Conservation (phyloP, 2,329 filamentous ascomycete species). For the Allantophomopsis lycopodina region DNA sequence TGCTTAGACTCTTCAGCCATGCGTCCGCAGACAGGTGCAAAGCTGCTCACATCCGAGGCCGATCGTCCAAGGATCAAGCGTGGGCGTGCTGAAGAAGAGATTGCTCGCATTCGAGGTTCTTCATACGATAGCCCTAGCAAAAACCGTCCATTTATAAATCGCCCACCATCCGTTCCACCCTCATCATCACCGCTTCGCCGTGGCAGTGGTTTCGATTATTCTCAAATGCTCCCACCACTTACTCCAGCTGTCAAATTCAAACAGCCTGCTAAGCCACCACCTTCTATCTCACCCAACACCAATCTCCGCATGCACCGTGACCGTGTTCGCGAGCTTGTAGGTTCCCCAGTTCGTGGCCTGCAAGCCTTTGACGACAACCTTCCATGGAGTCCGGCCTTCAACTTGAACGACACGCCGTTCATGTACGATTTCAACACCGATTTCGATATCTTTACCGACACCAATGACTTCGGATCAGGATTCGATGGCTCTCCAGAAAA, state of each 20-base stretch:
- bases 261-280: conserved; percentile 36
- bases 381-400: conserved; percentile 55
- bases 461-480: conserved; percentile 26
- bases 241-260: conserved; percentile 79
- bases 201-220: conserved; percentile 26
- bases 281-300: conserved; percentile 84
- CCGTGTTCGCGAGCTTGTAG: conserved; percentile 66
- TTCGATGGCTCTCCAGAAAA: conserved; percentile 54
- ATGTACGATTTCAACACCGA: conserved; percentile 35
- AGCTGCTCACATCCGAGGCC: conserved; percentile 63
- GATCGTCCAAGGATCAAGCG: conserved; percentile 73
- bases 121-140: conserved; percentile 87
- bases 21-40: conserved; percentile 50
- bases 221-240: conserved; percentile 58
- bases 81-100: conserved; percentile 89
- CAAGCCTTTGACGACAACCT: conserved; percentile 35
- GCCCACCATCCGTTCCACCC: conserved; percentile 27
- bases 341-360: conserved; percentile 53
- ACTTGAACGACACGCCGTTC: conserved; percentile 44
- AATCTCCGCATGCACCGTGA: conserved; percentile 82
- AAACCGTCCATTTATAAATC: conserved; percentile 29
- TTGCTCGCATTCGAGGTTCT: conserved; percentile 81
- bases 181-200: conserved; percentile 58
- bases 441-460: conserved; percentile 49
- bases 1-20: conserved; percentile 85